phyloP scores from a whole-genome alignment of 257 asterid species.

The Solanum virginianum region DNA sequence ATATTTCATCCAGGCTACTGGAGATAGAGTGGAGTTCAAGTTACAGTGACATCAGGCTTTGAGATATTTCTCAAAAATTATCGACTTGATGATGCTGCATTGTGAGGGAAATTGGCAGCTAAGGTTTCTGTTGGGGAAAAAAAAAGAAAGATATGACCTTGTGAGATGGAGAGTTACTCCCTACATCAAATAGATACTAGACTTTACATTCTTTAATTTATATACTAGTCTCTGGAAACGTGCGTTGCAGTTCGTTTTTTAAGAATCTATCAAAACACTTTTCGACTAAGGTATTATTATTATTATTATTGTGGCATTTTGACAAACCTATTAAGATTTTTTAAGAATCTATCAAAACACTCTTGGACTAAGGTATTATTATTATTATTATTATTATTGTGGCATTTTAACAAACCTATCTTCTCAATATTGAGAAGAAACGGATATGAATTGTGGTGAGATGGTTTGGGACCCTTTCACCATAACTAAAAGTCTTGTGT shows the following conservation, averaged over 20 bases:
- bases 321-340: no score
- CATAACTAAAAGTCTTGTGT: no score
- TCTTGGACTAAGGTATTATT: neutral
- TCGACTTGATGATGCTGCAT: neutral
- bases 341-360: neutral
- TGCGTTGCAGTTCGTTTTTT: neutral
- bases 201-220: neutral
- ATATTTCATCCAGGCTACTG: constrained; percentile 14
- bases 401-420: neutral
- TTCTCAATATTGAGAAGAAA: neutral
- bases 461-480: no score
- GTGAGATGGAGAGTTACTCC: neutral
- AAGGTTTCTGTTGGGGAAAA: neutral
- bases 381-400: neutral
- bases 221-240: no score
- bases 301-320: no score
- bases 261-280: no score
- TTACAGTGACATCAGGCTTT: neutral
- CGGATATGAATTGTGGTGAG: neutral
- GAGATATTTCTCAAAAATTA: neutral
- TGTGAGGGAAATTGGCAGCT: neutral
- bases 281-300: no score
- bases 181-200: neutral
- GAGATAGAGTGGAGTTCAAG: constrained; percentile 11
- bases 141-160: neutral